Conservation (phyloP, 164 flowering plant genomes). For the Santalum album region DNA sequence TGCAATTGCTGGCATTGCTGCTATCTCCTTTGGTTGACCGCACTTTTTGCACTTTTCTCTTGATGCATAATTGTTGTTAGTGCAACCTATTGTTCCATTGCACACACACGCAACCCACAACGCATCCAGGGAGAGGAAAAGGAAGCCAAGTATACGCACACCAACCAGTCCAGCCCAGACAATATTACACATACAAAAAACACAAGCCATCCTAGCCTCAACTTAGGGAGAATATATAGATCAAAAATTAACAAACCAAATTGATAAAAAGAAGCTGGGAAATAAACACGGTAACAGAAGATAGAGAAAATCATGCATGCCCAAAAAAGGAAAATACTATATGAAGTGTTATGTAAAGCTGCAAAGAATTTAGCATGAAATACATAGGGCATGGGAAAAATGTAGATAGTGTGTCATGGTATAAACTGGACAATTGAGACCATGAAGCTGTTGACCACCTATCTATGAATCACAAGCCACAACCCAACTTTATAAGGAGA, state of each 20-base stretch:
- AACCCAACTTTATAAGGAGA: too few species aligned
- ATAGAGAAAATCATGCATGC: too few species aligned
- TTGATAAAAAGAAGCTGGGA: not conserved
- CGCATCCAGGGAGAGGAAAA: slow-evolving; percentile 55
- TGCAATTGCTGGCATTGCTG: slow-evolving; percentile 92
- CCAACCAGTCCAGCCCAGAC: slow-evolving; percentile 72
- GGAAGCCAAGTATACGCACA: slow-evolving; percentile 79
- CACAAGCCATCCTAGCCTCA: slow-evolving; percentile 45
- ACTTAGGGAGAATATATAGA: slow-evolving; percentile 3
- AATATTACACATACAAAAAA: slow-evolving; percentile 45
- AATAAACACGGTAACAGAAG: not conserved
- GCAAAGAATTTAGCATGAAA: too few species aligned
- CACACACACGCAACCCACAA: slow-evolving; percentile 63
- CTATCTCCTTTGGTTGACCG: slow-evolving; percentile 91
- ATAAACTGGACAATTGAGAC: too few species aligned
- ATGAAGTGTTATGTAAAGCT: too few species aligned
- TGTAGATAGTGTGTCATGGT: too few species aligned
- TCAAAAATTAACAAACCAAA: not conserved
- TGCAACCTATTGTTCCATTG: slow-evolving; percentile 95
- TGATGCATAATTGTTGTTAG: slow-evolving; percentile 99
- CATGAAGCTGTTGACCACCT: too few species aligned
- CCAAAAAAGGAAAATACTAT: too few species aligned
- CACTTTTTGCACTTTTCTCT: slow-evolving; percentile 97
- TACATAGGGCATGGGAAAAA: too few species aligned
- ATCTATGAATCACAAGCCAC: too few species aligned